These are phyloP conservation scores for Fusarium bactridioides DNA, from an alignment of 2,329 filamentous ascomycete genomes.

Conservation along the genomic window DNA sequence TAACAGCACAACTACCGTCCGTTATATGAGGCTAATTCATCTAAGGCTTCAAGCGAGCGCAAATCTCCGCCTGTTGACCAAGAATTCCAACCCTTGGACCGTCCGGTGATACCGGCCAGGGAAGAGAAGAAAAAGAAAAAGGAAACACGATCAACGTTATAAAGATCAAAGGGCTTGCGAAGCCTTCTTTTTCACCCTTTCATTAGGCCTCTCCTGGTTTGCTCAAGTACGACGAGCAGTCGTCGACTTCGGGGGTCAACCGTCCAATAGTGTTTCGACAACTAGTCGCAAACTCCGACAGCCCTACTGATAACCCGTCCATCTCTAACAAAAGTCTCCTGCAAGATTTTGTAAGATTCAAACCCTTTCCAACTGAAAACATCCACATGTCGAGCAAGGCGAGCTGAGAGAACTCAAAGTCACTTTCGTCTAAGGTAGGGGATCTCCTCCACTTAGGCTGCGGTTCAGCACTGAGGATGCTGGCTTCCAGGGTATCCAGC, in stretches of 20 bases:
- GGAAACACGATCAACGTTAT: neutral
- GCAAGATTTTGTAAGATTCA: neutral
- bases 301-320: neutral
- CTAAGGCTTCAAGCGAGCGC: slow-evolving; percentile 30
- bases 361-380: neutral
- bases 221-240: neutral
- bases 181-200: neutral
- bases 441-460: slow-evolving; percentile 1
- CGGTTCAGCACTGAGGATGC: slow-evolving; percentile 28
- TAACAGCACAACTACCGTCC: slow-evolving; percentile 10
- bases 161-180: slow-evolving; percentile 14
- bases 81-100: slow-evolving; percentile 20
- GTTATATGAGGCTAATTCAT: slow-evolving; percentile 28
- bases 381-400: slow-evolving; percentile 1
- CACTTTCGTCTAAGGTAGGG: neutral
- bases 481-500: slow-evolving; percentile 34
- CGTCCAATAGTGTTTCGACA: slow-evolving; percentile 11
- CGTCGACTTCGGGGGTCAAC: neutral
- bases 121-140: slow-evolving; percentile 8
- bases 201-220: neutral
- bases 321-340: neutral
- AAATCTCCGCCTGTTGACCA: slow-evolving; percentile 32
- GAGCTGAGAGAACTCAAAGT: slow-evolving; percentile 15
- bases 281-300: slow-evolving; percentile 13
- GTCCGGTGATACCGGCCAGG: slow-evolving; percentile 10